Percentiles rank a stretch among this genome's conserved stretches.
Conservation (phyloP, 768 basidiomycete species). For the Lanmaoa pseudosensibilis region DNA sequence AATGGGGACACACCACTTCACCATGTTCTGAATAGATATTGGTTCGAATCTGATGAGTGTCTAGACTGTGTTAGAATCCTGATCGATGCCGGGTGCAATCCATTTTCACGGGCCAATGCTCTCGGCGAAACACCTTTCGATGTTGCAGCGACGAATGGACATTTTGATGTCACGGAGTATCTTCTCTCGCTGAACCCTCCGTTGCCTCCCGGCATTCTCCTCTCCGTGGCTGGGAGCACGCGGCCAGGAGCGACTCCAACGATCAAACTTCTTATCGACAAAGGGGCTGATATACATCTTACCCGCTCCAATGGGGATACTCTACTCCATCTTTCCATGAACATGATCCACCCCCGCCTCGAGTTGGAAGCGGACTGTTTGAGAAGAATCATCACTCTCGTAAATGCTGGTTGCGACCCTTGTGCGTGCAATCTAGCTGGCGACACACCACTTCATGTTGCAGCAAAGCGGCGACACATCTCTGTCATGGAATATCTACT, state of each 20-base stretch:
- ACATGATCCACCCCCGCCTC: no score
- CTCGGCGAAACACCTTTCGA: background rate
- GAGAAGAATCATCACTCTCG: background rate
- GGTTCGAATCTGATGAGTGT: background rate
- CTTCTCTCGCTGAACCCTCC: background rate
- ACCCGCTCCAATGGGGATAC: background rate
- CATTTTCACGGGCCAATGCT: background rate
- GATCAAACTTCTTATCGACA: slow-evolving; percentile 3
- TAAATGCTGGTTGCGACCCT: background rate
- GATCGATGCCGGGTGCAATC: background rate
- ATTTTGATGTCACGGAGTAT: background rate
- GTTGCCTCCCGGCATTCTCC: background rate
- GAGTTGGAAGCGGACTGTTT: background rate
- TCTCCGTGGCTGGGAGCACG: background rate
- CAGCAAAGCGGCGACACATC: background rate
- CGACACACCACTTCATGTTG: background rate
- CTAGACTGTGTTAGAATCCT: background rate
- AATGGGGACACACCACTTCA: background rate
- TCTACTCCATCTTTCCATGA: background rate
- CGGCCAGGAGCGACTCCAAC: background rate
- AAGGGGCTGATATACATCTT: background rate
- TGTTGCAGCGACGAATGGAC: background rate
- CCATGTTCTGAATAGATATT: background rate
- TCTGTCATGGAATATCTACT: slow-evolving; percentile 1
- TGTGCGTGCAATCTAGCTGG: background rate